Percentiles rank a stretch among this genome's conserved stretches.
These are phyloP conservation scores for Meyerozyma elateridarum DNA, from an alignment of 1,139 yeast species.

Conservation along the genomic window DNA sequence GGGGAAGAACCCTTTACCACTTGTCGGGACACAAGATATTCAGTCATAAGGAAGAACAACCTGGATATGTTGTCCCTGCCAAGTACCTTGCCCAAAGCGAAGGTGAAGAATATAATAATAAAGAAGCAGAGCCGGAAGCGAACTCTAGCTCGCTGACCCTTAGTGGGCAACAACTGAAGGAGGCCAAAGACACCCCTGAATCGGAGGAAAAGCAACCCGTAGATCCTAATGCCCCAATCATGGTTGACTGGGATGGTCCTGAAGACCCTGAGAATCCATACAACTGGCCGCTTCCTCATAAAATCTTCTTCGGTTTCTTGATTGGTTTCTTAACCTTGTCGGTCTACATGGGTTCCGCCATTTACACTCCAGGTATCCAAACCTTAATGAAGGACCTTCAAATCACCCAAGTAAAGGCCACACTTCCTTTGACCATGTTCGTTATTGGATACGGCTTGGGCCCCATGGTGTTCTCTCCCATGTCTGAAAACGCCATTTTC, in stretches of 20 bases:
- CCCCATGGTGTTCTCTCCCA: slow-evolving; percentile 9
- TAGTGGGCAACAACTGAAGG: neutral
- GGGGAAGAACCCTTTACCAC: slow-evolving; percentile 30
- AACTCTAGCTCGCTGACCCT: neutral
- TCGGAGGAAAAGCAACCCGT: neutral
- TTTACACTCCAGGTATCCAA: slow-evolving; percentile 9
- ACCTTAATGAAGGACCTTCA: slow-evolving; percentile 6
- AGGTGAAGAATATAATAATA: neutral
- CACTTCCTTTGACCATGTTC: slow-evolving; percentile 9
- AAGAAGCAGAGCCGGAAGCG: neutral
- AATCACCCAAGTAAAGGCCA: slow-evolving; percentile 6
- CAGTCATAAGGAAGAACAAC: slow-evolving; percentile 27
- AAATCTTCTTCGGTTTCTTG: slow-evolving; percentile 4
- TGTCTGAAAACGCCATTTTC: slow-evolving; percentile 21
- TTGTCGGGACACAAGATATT: slow-evolving; percentile 27
- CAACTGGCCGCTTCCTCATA: slow-evolving; percentile 8
- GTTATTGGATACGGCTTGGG: slow-evolving; percentile 10
- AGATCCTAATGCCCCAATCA: neutral
- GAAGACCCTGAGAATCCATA: slow-evolving; percentile 10
- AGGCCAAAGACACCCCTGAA: neutral
- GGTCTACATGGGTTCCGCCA: slow-evolving; percentile 9
- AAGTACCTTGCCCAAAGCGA: slow-evolving; percentile 17
- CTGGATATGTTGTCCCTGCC: slow-evolving; percentile 30
- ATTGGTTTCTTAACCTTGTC: slow-evolving; percentile 7
- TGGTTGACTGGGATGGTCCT: slow-evolving; percentile 8